Evolutionary conservation across 1,139 yeast species (phyloP).

Genomic region (Tardiomyces blankii): DNA sequence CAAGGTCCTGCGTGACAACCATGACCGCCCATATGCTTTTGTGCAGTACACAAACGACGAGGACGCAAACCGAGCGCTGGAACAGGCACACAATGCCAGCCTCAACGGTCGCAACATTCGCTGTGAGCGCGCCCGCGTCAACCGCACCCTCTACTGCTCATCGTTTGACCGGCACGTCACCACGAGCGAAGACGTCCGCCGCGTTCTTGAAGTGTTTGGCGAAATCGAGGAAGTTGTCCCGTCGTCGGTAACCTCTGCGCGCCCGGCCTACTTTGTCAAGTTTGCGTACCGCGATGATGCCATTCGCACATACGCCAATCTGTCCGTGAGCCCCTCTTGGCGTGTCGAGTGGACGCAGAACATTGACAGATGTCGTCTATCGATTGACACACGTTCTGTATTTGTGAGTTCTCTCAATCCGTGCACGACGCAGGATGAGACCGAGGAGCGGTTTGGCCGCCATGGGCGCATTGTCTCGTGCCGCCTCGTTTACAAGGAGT

Average conservation of each 20-base stretch:
- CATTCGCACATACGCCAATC: slow-evolving; percentile 67
- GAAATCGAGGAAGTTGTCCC: slow-evolving; percentile 55
- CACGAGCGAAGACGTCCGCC: slow-evolving; percentile 23
- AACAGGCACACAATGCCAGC: slow-evolving; percentile 53
- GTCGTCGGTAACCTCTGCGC: slow-evolving; percentile 12
- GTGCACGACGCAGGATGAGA: slow-evolving; percentile 41
- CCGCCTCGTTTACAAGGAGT: neutral
- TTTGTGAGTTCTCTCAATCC: slow-evolving; percentile 65
- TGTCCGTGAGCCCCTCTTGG: slow-evolving; percentile 42
- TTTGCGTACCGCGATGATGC: slow-evolving; percentile 87
- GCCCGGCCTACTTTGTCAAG: slow-evolving; percentile 63
- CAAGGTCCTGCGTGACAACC: slow-evolving; percentile 77
- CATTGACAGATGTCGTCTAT: slow-evolving; percentile 20
- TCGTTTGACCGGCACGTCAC: slow-evolving; percentile 1
- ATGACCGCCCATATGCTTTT: slow-evolving; percentile 86
- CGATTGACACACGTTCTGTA: slow-evolving; percentile 59
- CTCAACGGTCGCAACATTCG: slow-evolving; percentile 69
- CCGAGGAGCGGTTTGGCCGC: slow-evolving; percentile 45
- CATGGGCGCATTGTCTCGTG: slow-evolving; percentile 53
- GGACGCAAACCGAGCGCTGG: slow-evolving; percentile 61
- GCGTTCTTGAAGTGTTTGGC: slow-evolving; percentile 44
- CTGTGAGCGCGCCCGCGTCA: slow-evolving; percentile 86
- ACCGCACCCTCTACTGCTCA: slow-evolving; percentile 55
- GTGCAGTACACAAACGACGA: slow-evolving; percentile 69
- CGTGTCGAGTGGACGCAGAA: slow-evolving; percentile 81